A percentile compares a stretch with the other conserved stretches of the same genome.
These are phyloP conservation scores for Glycine soja DNA, from an alignment of 306 rosid genomes.

Conservation along the genomic window DNA sequence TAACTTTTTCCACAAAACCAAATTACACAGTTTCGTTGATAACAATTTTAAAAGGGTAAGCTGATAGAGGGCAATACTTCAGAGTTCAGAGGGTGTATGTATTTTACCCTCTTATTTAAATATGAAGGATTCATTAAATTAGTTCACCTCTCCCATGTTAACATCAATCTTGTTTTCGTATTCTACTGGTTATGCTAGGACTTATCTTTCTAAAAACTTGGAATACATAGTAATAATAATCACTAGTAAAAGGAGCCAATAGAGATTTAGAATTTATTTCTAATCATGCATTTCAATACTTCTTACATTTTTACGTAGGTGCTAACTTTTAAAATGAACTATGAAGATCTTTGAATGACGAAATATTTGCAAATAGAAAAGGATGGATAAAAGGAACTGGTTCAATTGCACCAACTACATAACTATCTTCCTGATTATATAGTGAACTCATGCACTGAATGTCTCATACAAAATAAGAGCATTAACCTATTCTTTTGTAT, in stretches of 20 bases:
- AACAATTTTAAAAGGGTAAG: too few relatives aligned
- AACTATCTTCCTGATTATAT: neutral
- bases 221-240: neutral
- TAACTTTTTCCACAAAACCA: too few relatives aligned
- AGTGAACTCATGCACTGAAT: neutral
- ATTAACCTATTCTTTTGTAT: constrained; percentile 15
- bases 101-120: neutral
- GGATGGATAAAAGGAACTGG: neutral
- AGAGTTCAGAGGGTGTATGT: neutral
- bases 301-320: neutral
- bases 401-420: neutral
- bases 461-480: neutral
- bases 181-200: neutral
- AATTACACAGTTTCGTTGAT: too few relatives aligned
- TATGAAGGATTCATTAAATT: neutral
- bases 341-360: neutral
- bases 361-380: neutral
- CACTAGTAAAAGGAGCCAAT: neutral
- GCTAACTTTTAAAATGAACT: neutral
- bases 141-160: neutral
- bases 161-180: neutral
- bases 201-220: neutral
- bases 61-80: too few relatives aligned
- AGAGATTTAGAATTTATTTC: neutral
- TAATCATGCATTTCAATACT: neutral